These are phyloP conservation scores for Phytopythium montanum DNA, from an alignment of 352 stramenopile species.

Conservation along the genomic window DNA sequence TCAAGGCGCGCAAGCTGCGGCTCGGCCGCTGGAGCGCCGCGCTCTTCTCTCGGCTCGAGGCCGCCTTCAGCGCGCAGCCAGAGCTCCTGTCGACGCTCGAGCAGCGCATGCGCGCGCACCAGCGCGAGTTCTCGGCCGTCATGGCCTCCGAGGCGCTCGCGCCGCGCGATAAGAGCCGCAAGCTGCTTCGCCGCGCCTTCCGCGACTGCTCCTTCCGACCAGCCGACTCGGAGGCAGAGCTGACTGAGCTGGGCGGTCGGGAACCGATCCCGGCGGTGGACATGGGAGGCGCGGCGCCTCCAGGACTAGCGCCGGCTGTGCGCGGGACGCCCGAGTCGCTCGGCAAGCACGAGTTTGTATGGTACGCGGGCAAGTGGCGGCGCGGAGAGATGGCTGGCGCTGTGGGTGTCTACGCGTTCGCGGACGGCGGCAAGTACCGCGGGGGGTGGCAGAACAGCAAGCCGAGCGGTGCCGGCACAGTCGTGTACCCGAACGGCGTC, in stretches of 20 bases:
- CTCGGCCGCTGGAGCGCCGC: conserved; percentile 66
- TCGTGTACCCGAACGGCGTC: conserved; percentile 66
- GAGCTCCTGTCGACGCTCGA: conserved; percentile 63
- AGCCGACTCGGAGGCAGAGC: conserved; percentile 31
- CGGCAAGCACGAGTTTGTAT: conserved; percentile 61
- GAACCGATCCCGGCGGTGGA: conserved; percentile 47
- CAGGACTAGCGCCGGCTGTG: conserved; percentile 56
- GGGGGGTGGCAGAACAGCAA: conserved; percentile 44
- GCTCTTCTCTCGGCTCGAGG: conserved; percentile 63
- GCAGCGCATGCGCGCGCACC: conserved; percentile 50
- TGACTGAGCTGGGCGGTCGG: conserved; percentile 43
- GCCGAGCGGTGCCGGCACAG: conserved; percentile 38
- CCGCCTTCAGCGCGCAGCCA: conserved; percentile 50
- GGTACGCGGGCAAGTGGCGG: conserved; percentile 69
- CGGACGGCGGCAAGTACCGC: conserved; percentile 63
- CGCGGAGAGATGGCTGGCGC: conserved; percentile 58
- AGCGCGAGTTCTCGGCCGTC: conserved; percentile 36
- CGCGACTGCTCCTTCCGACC: conserved; percentile 64
- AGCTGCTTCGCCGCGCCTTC: conserved; percentile 58
- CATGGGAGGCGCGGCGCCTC: conserved; percentile 24
- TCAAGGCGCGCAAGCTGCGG: conserved; percentile 69
- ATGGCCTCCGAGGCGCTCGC: conserved; percentile 19
- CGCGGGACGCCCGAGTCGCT: conserved; percentile 58
- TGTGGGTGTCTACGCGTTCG: conserved; percentile 67
- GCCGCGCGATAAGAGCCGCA: conserved; percentile 51